Percentiles rank a stretch among this genome's conserved stretches.
Conservation (phyloP, 805 yeast species). For the Teunomyces cretensis region DNA sequence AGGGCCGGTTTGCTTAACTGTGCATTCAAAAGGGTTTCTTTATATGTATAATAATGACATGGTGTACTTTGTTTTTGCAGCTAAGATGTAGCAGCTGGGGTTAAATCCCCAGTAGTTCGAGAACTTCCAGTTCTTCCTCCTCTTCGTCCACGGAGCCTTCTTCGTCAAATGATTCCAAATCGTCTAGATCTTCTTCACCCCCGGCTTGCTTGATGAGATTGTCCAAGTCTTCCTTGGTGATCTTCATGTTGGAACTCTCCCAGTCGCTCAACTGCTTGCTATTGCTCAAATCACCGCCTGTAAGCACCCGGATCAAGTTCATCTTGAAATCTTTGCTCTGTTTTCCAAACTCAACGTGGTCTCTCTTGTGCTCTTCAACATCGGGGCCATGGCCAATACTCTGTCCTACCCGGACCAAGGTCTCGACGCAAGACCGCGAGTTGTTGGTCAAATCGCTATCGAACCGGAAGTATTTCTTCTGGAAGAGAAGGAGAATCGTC, state of each 20-base stretch:
- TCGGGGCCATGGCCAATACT: conserved; percentile 75
- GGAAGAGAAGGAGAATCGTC: conserved; percentile 70
- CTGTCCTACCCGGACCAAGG: conserved; percentile 87
- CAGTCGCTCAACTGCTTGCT: conserved; percentile 33
- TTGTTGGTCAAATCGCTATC: conserved; percentile 75
- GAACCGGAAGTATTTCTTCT: conserved; percentile 48
- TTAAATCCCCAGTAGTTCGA: neutral
- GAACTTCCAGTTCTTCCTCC: conserved; percentile 15
- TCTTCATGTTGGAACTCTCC: conserved; percentile 34
- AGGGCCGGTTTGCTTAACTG: neutral
- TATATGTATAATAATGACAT: conserved; percentile 9
- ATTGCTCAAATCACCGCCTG: conserved; percentile 51
- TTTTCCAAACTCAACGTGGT: conserved; percentile 43
- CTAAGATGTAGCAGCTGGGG: no score
- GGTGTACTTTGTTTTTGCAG: no score
- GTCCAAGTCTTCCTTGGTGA: conserved; percentile 21
- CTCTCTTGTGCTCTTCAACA: conserved; percentile 49
- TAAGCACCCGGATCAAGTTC: conserved; percentile 54
- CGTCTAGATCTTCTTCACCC: conserved; percentile 13
- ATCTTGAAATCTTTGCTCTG: conserved; percentile 47
- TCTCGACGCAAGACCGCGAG: conserved; percentile 70
- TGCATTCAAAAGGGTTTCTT: neutral
- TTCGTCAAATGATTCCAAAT: conserved; percentile 10
- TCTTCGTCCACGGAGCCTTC: conserved; percentile 13
- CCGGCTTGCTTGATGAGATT: conserved; percentile 12